phyloP scores from a whole-genome alignment of 2,329 filamentous ascomycete genomes.

The Fusarium chuoi region DNA sequence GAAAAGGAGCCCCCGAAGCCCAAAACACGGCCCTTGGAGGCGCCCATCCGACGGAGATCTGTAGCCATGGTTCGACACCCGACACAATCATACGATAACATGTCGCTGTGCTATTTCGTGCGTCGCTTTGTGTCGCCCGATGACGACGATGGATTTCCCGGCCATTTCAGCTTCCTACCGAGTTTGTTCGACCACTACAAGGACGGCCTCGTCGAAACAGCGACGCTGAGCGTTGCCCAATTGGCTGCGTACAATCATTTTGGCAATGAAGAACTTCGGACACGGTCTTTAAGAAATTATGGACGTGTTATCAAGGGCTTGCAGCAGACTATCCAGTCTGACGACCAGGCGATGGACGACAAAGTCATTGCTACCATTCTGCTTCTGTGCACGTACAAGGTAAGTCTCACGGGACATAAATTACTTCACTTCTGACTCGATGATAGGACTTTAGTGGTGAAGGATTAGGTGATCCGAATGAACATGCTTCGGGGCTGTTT shows the following conservation, averaged over 20 bases:
- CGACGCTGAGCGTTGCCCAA: conserved; percentile 49
- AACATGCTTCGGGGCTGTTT: conserved; percentile 49
- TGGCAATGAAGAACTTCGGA: conserved; percentile 42
- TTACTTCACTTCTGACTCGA: not conserved
- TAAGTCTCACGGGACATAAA: not conserved
- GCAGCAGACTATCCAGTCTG: conserved; percentile 42
- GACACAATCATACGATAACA: conserved; percentile 37
- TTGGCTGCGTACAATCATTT: conserved; percentile 50
- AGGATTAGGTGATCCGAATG: conserved; percentile 40
- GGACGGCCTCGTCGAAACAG: conserved; percentile 45
- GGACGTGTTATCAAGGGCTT: conserved; percentile 44
- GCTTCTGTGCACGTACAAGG: conserved; percentile 47
- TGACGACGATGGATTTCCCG: conserved; percentile 45
- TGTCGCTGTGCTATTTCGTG: conserved; percentile 50
- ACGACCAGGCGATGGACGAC: conserved; percentile 44
- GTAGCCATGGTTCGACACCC: conserved; percentile 20
- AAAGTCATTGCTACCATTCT: conserved; percentile 46
- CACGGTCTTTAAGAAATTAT: conserved; percentile 46
- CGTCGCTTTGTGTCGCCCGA: conserved; percentile 48
- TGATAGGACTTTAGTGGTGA: conserved; percentile 48
- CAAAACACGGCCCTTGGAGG: not conserved
- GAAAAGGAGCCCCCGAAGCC: not conserved
- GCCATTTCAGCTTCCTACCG: conserved; percentile 49
- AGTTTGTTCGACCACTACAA: conserved; percentile 42
- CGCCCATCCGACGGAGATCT: not conserved